These are phyloP conservation scores for Elasticomyces elasticus DNA, from an alignment of 495 filamentous ascomycete genomes.

Conservation along the genomic window DNA sequence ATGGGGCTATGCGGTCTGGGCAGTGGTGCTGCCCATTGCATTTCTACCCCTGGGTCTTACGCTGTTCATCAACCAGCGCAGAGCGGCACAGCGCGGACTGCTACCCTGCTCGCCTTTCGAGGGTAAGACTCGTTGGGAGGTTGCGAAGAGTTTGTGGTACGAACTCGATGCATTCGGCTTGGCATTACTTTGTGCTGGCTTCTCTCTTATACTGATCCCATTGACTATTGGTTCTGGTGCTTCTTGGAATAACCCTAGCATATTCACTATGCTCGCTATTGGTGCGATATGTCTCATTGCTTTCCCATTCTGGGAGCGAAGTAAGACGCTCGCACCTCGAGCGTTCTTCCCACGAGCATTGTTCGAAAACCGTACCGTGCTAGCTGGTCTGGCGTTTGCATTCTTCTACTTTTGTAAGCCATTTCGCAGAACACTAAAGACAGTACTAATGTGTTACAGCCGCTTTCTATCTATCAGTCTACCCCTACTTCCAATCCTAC, in stretches of 20 bases:
- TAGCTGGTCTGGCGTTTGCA: slow-evolving; percentile 30
- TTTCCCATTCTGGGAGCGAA: slow-evolving; percentile 28
- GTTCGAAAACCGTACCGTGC: slow-evolving; percentile 22
- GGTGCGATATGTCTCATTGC: slow-evolving; percentile 20
- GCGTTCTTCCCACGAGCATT: slow-evolving; percentile 25
- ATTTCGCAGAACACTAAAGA: too few relatives aligned
- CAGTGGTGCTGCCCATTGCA: slow-evolving; percentile 46
- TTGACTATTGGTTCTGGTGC: slow-evolving; percentile 19
- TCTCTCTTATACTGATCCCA: slow-evolving; percentile 25
- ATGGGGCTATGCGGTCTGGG: slow-evolving; percentile 52
- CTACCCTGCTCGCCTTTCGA: slow-evolving; percentile 22
- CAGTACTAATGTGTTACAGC: slow-evolving; percentile 35
- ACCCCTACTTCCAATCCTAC: slow-evolving; percentile 27
- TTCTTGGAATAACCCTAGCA: slow-evolving; percentile 31
- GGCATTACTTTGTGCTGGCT: slow-evolving; percentile 19
- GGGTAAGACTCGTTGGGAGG: slow-evolving; percentile 27
- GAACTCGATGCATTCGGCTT: slow-evolving; percentile 26
- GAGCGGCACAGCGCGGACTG: slow-evolving; percentile 35
- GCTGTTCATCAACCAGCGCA: slow-evolving; percentile 46
- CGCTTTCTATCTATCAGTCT: slow-evolving; percentile 57
- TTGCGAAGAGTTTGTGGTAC: slow-evolving; percentile 34
- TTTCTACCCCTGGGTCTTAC: slow-evolving; percentile 49
- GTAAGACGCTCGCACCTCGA: slow-evolving; percentile 20
- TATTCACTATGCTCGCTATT: slow-evolving; percentile 38
- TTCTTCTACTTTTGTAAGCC: slow-evolving; percentile 51